Evolutionary conservation across 2,329 filamentous ascomycete genomes (phyloP).

Genomic region (Ophiostoma ulmi): DNA sequence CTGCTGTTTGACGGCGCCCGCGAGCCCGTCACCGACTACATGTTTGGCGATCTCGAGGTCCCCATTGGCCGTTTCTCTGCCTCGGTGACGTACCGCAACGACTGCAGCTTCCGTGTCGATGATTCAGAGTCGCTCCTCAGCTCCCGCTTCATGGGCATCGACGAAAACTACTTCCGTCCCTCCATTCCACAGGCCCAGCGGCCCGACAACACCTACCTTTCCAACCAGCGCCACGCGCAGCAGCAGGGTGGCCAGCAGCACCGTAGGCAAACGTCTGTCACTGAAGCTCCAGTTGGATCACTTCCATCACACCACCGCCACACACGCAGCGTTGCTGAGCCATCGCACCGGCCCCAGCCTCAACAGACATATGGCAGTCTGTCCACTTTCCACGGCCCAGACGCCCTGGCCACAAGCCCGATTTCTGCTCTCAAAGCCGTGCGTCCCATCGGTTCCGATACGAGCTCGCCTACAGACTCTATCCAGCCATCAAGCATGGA

Average conservation of each 20-base stretch:
- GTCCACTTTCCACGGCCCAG: conserved; percentile 82
- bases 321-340: conserved; percentile 48
- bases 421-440: conserved; percentile 75
- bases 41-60: conserved; percentile 78
- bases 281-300: conserved; percentile 54
- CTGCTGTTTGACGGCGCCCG: conserved; percentile 54
- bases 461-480: conserved; percentile 54
- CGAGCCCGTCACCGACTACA: conserved; percentile 67
- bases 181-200: conserved; percentile 54
- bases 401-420: conserved; percentile 72
- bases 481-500: conserved; percentile 42
- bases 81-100: conserved; percentile 76
- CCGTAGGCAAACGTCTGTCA: conserved; percentile 39
- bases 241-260: conserved; percentile 19
- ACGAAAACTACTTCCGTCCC: conserved; percentile 81
- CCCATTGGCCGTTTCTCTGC: conserved; percentile 80
- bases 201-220: conserved; percentile 30
- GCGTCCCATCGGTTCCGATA: conserved; percentile 55
- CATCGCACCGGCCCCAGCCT: conserved; percentile 30
- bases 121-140: conserved; percentile 86
- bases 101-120: conserved; percentile 86
- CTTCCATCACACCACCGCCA: conserved; percentile 61
- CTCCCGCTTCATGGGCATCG: conserved; percentile 86
- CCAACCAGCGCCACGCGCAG: conserved; percentile 12
- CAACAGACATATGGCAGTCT: conserved; percentile 81